These are phyloP conservation scores for Diutina siamensis DNA, from an alignment of 1,139 yeast species.

Conservation along the genomic window DNA sequence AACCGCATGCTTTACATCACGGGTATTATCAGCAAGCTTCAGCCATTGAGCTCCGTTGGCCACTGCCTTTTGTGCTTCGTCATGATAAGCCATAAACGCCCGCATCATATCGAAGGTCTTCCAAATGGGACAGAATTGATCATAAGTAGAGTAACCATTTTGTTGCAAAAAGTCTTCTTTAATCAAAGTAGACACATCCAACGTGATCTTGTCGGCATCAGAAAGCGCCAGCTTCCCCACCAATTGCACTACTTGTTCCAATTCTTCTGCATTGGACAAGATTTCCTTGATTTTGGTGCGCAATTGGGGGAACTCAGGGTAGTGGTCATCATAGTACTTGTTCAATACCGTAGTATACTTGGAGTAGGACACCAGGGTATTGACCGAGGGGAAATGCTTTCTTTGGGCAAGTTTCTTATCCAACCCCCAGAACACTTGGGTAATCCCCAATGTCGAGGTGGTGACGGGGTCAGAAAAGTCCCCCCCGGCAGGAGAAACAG, in stretches of 20 bases:
- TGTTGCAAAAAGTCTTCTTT: constrained; percentile 98
- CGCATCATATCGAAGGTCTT: constrained; percentile 98
- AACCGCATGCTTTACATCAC: constrained; percentile 86
- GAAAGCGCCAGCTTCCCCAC: constrained; percentile 98
- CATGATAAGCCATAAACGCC: constrained; percentile 80
- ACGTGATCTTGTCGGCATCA: constrained; percentile 90
- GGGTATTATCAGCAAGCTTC: constrained; percentile 75
- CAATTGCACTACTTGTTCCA: constrained; percentile 97
- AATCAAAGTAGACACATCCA: constrained; percentile 83
- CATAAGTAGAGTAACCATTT: constrained; percentile 96
- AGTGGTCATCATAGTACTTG: constrained; percentile 75
- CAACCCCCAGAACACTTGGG: constrained; percentile 99
- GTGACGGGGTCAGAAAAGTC: constrained; percentile 99
- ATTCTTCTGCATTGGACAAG: constrained; percentile 91
- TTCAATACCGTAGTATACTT: constrained; percentile 83
- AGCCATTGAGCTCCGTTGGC: constrained; percentile 93
- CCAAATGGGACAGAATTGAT: constrained; percentile 99
- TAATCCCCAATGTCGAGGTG: constrained; percentile 93
- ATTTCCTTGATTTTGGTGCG: constrained; percentile 92
- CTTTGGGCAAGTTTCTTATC: constrained; percentile 98
- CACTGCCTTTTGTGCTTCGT: constrained; percentile 96
- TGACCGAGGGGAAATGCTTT: constrained; percentile 98
- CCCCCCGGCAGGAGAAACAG: constrained; percentile 99
- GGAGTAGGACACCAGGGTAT: constrained; percentile 91
- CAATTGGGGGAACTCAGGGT: constrained; percentile 82